phyloP scores from a whole-genome alignment of 441 rosid species.

The Pelargonium myrrhifolium region DNA sequence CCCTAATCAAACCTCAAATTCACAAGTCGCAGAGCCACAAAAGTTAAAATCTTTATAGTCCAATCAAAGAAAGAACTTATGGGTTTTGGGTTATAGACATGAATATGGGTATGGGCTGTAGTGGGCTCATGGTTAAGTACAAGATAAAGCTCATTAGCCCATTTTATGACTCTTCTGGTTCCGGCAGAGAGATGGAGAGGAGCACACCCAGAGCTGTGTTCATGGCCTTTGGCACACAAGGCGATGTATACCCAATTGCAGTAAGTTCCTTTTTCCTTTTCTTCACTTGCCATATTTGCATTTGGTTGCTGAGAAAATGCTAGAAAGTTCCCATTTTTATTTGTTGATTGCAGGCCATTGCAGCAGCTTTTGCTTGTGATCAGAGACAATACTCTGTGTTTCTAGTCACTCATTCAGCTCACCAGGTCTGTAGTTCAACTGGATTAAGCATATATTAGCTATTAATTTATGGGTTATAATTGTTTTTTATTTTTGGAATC shows the following conservation, averaged over 20 bases:
- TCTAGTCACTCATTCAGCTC: slow-evolving; percentile 66
- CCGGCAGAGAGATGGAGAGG: slow-evolving; percentile 24
- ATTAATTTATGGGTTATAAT: neutral
- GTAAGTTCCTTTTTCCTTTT: slow-evolving; percentile 26
- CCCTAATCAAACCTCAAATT: too few species aligned
- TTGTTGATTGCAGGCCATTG: slow-evolving; percentile 49
- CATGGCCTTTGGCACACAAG: slow-evolving; percentile 92
- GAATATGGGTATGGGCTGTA: too few species aligned
- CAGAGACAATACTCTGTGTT: slow-evolving; percentile 45
- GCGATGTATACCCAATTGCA: slow-evolving; percentile 74
- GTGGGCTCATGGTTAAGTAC: too few species aligned
- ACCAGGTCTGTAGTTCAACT: slow-evolving; percentile 38
- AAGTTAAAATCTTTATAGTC: too few species aligned
- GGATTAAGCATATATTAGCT: neutral
- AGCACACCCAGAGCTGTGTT: slow-evolving; percentile 49
- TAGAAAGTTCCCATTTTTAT: neutral
- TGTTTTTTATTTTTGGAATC: neutral
- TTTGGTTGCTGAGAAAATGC: slow-evolving; percentile 9
- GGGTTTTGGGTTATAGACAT: too few species aligned
- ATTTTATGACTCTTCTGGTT: neutral
- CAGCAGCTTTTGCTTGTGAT: slow-evolving; percentile 65
- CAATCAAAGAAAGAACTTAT: too few species aligned
- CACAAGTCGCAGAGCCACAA: too few species aligned
- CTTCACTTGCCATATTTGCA: neutral
- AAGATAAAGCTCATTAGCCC: too few species aligned